Conservation (phyloP, 495 filamentous ascomycete genomes). For the Daldinia childiae region DNA sequence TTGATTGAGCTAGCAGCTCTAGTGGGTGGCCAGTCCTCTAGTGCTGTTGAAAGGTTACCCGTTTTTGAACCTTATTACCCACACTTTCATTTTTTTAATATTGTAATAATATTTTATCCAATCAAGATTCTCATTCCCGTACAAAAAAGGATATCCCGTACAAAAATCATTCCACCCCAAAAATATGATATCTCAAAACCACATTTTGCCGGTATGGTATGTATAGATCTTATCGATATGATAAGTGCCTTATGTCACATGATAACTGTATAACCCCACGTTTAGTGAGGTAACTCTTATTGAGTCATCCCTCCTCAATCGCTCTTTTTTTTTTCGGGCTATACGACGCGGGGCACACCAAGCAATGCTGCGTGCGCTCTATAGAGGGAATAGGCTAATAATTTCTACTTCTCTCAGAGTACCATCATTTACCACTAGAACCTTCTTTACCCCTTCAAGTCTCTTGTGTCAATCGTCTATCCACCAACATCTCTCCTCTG, state of each 20-base stretch:
- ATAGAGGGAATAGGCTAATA: conserved; percentile 28
- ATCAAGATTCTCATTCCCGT: too few species aligned
- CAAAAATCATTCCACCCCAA: too few species aligned
- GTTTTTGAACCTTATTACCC: too few species aligned
- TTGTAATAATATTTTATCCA: too few species aligned
- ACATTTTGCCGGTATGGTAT: too few species aligned
- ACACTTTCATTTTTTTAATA: too few species aligned
- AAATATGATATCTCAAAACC: too few species aligned
- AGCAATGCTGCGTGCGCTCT: conserved; percentile 32
- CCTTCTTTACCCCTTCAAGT: conserved; percentile 9
- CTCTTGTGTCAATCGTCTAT: conserved; percentile 6
- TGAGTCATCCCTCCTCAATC: conserved; percentile 34
- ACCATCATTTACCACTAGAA: conserved; percentile 4
- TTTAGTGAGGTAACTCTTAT: conserved; percentile 24
- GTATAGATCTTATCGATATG: conserved; percentile 9
- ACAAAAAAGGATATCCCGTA: too few species aligned
- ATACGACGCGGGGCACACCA: conserved; percentile 24
- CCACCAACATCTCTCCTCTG: conserved; percentile 1
- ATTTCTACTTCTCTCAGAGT: conserved; percentile 4
- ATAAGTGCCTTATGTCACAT: conserved; percentile 19
- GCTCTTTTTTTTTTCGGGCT: conserved; percentile 24
- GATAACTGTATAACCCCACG: conserved; percentile 32
- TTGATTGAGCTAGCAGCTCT: too few species aligned
- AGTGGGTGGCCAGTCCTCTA: too few species aligned
- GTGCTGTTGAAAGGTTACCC: too few species aligned